These are phyloP conservation scores for Cladosporium austrohemisphaericum DNA, from an alignment of 2,329 filamentous ascomycete species.

Conservation along the genomic window DNA sequence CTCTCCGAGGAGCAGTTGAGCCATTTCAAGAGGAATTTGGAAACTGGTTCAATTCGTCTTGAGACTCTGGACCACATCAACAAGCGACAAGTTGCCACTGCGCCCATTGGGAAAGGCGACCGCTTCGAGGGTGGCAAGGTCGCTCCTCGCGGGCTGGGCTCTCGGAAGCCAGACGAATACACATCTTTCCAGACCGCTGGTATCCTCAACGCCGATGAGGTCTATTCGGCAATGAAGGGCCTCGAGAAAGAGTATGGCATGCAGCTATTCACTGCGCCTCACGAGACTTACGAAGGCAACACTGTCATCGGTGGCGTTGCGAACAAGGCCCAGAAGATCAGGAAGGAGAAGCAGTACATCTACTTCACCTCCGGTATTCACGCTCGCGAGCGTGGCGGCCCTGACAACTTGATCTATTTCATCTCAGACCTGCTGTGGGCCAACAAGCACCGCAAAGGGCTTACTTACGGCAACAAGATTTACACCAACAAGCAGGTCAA, in stretches of 20 bases:
- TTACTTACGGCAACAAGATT: slow-evolving; percentile 50
- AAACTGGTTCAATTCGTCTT: slow-evolving; percentile 3
- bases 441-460: slow-evolving; percentile 46
- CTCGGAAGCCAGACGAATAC: slow-evolving; percentile 26
- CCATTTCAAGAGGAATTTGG: slow-evolving; percentile 28
- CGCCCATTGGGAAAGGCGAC: slow-evolving; percentile 38
- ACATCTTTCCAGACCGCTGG: slow-evolving; percentile 37
- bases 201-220: slow-evolving; percentile 46
- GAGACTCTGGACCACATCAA: slow-evolving; percentile 20
- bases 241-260: slow-evolving; percentile 43
- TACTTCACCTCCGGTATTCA: slow-evolving; percentile 55
- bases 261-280: slow-evolving; percentile 41
- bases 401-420: slow-evolving; percentile 57
- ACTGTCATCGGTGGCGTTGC: slow-evolving; percentile 42
- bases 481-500: slow-evolving; percentile 53
- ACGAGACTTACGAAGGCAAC: slow-evolving; percentile 44
- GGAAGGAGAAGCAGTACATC: slow-evolving; percentile 43
- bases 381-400: slow-evolving; percentile 55
- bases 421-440: slow-evolving; percentile 55
- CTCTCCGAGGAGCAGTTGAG: slow-evolving; percentile 34
- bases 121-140: slow-evolving; percentile 41
- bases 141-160: slow-evolving; percentile 42
- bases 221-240: slow-evolving; percentile 43
- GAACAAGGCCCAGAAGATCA: slow-evolving; percentile 40
- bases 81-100: slow-evolving; percentile 30